Percentiles rank a stretch among this genome's conserved stretches.
These are phyloP conservation scores for Neophaeococcomyces mojaviensis DNA, from an alignment of 2,329 filamentous ascomycete species.

Conservation along the genomic window DNA sequence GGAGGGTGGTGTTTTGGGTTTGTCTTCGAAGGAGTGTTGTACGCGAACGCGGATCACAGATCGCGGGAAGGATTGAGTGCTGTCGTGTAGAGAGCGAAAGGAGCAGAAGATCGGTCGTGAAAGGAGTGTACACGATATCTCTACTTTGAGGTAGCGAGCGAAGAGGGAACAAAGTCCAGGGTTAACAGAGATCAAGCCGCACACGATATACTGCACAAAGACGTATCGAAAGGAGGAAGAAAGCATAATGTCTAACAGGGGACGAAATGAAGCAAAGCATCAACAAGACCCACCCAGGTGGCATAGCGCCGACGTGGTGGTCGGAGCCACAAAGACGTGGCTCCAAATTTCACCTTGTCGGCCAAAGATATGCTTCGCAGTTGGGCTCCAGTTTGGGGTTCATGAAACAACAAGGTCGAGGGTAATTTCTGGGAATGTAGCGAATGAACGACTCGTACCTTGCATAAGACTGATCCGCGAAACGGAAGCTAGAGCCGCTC, in stretches of 20 bases:
- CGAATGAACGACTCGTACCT: constrained; percentile 8
- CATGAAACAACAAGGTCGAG: constrained; percentile 8
- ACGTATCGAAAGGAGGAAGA: constrained; percentile 8
- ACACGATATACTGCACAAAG: constrained; percentile 8
- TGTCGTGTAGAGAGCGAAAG: constrained; percentile 3
- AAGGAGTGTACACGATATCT: constrained; percentile 54
- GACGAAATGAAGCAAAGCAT: constrained; percentile 8
- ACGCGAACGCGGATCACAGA: constrained; percentile 7
- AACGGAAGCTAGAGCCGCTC: constrained; percentile 2
- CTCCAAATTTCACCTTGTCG: constrained; percentile 3
- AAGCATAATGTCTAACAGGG: constrained; percentile 5
- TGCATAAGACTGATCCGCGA: constrained; percentile 2
- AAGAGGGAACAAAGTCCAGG: constrained; percentile 1
- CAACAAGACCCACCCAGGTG: constrained; percentile 3
- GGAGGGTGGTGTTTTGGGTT: background rate
- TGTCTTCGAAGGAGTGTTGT: constrained; percentile 1
- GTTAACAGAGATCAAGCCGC: constrained; percentile 5
- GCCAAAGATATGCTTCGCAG: background rate
- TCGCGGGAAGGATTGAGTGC: constrained; percentile 8
- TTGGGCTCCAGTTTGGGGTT: constrained; percentile 2
- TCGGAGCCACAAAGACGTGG: constrained; percentile 6
- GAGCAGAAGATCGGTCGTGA: constrained; percentile 29
- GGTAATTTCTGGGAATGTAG: constrained; percentile 1
- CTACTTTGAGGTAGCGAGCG: constrained; percentile 53
- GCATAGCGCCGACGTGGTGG: constrained; percentile 7